Conservation (phyloP, 495 filamentous ascomycete genomes). For the Neurospora sp. region DNA sequence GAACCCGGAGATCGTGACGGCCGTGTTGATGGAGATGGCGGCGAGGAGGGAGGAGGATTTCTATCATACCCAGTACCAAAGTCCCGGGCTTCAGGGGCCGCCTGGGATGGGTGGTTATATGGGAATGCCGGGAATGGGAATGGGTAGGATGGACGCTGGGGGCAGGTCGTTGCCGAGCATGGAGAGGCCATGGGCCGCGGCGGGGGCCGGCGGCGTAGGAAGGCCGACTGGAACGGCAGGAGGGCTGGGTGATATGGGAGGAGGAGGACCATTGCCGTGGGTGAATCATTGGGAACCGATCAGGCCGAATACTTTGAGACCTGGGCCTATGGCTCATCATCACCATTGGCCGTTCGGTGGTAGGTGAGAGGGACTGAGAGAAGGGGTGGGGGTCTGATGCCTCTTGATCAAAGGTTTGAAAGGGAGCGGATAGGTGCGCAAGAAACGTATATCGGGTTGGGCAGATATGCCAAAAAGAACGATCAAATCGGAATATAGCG, state of each 20-base stretch:
- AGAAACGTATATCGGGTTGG: neutral
- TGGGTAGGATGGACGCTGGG: neutral
- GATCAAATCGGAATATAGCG: neutral
- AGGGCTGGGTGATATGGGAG: neutral
- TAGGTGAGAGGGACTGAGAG: neutral
- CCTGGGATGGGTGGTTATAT: neutral
- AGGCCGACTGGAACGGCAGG: neutral
- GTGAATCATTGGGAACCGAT: neutral
- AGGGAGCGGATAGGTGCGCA: neutral
- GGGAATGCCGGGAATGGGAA: neutral
- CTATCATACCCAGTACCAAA: neutral
- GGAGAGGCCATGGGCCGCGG: neutral
- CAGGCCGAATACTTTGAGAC: neutral
- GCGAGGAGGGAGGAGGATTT: constrained; percentile 30
- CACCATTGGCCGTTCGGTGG: neutral
- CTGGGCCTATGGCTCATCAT: neutral
- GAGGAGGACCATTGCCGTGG: neutral
- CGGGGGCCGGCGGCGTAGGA: neutral
- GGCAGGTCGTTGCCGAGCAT: neutral
- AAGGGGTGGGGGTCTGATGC: neutral
- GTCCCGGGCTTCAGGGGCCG: neutral
- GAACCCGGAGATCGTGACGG: constrained; percentile 29
- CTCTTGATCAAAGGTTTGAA: neutral
- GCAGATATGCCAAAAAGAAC: neutral
- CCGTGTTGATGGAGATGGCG: constrained; percentile 33